Base-by-base conservation (phyloP, 768 basidiomycete genomes). In the Tephrocybe sp. region DNA sequence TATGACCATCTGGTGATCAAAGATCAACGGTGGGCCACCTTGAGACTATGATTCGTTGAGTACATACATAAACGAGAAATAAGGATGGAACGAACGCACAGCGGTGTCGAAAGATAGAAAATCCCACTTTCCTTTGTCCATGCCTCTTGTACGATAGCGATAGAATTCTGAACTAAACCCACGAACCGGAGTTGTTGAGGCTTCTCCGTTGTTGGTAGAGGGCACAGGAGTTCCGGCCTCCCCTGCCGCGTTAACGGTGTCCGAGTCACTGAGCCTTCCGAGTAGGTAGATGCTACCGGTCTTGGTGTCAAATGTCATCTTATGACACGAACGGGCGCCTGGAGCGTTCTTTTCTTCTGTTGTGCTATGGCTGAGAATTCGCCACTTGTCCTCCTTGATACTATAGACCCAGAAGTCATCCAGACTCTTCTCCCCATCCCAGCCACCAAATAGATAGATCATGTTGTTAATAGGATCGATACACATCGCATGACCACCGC, bases 401-500 rank as follows among this genome's bases (percentile, higher is more conserved):
- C 74, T 73, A 59, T 87, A 91, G 34, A 75, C 71, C 89, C 89
- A 91, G 53, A 91, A 85, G 62, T 92, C 89, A 59, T 87, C 84
- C 24, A 91, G 68, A 42, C 80, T 82, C 51, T 77, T 81, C 47
- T 79, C 65, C 1, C 90, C 88, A 52, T 89, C 79, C 81, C 84
- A 91, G 0, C 90, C 90, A 1, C 89, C 90, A 46, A 89, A 80
- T 18, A 91, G 73, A 60, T 91, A 91, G 23, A 91, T 80, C 37
- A 77, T 64, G 5, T 79, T 78, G 31, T 79, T 74, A 7, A 75
- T 70, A 19, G 75, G 68, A 59, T 91, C 88, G 54, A 90, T 79
- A 56, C 86, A 89, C 86, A 89, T 88, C 18, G 86, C 84, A 54
- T 91, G 88, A 0, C 89, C 90, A 13, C 89, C 86, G 0, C 90